Base-by-base conservation (phyloP, 108 stramenopile species). In the Nitzschia inconspicua region DNA sequence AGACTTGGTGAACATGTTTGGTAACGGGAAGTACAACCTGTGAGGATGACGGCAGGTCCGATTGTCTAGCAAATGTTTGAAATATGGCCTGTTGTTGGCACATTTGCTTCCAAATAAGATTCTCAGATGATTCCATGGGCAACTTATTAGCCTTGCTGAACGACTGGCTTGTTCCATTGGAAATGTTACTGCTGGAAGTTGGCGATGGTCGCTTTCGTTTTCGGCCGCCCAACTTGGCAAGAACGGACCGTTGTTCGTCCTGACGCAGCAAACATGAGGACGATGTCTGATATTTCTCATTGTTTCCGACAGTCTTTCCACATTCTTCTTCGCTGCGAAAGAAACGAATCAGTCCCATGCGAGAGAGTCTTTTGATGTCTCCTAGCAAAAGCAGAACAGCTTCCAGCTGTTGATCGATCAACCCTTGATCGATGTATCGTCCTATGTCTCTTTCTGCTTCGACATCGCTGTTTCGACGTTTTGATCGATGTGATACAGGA, bases 81-180 rank as follows among this genome's bases (percentile, higher is more conserved):
- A 64, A 57, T 8, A 89, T 58, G n/a, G 86, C 74, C 57, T 82
- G 54, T 63, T 93, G 91, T 31, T 70, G 74, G 44, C 72, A 68
- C 87, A 93, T 93, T 61, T 93, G 91, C 55, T 68, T 76, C 73
- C 83, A 73, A 28, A 93, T 77, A 31, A 80, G 61, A 58, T 92
- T 92, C 24, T 63, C 70, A 3, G 23, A 37, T 32, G 20, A 13
- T 44, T 20, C 16, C n/a, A n/a, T n/a, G n/a, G n/a, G n/a, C n/a
- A n/a, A n/a, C n/a, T n/a, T n/a, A n/a, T n/a, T n/a, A n/a, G n/a
- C n/a, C n/a, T n/a, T n/a, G n/a, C n/a, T n/a, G n/a, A n/a, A n/a
- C n/a, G n/a, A n/a, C 41, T 42, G 43, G 57, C 46, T 23, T 23
- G 29, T 6, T 43, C n/a, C 42, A 26, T 11, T 49, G 41, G 52